Evolutionary conservation across 1,284 basidiomycete species (phyloP).

Genomic region (Gastroboletus turbinatus): DNA sequence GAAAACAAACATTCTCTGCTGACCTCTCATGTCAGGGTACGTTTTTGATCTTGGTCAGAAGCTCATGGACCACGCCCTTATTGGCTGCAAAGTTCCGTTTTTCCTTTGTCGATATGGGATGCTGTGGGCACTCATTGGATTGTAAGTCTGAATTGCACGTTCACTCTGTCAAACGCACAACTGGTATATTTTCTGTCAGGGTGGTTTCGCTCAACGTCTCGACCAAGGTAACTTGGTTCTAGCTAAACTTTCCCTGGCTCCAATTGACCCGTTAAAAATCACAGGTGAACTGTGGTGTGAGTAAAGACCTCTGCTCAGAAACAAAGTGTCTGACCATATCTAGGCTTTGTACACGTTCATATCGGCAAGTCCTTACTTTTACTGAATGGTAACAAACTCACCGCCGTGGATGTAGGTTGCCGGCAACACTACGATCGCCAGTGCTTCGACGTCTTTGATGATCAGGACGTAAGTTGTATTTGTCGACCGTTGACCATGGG

Average conservation of each 20-base stretch:
- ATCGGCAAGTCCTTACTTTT: slow-evolving; percentile 43
- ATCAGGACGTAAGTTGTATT: slow-evolving; percentile 54
- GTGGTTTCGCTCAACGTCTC: slow-evolving; percentile 56
- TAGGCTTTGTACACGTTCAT: slow-evolving; percentile 68
- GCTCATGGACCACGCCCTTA: slow-evolving; percentile 1
- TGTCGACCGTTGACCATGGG: background rate
- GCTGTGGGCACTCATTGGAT: slow-evolving; percentile 56
- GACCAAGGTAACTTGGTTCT: slow-evolving; percentile 30
- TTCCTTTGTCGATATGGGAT: slow-evolving; percentile 71
- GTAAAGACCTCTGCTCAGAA: slow-evolving; percentile 22
- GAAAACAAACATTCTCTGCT: background rate
- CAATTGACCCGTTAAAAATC: background rate
- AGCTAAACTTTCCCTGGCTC: background rate
- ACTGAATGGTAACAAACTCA: slow-evolving; percentile 4
- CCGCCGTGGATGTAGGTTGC: slow-evolving; percentile 18
- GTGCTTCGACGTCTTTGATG: slow-evolving; percentile 57
- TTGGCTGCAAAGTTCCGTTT: slow-evolving; percentile 50
- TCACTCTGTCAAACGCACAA: background rate
- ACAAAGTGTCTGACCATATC: slow-evolving; percentile 7
- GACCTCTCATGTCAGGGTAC: slow-evolving; percentile 17
- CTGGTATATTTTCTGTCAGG: slow-evolving; percentile 33
- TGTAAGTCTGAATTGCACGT: slow-evolving; percentile 39
- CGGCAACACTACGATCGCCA: slow-evolving; percentile 30
- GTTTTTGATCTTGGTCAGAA: slow-evolving; percentile 3
- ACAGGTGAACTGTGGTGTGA: slow-evolving; percentile 62